Conservation (phyloP, 2,329 filamentous ascomycete species). For the Mariannaea elegans region DNA sequence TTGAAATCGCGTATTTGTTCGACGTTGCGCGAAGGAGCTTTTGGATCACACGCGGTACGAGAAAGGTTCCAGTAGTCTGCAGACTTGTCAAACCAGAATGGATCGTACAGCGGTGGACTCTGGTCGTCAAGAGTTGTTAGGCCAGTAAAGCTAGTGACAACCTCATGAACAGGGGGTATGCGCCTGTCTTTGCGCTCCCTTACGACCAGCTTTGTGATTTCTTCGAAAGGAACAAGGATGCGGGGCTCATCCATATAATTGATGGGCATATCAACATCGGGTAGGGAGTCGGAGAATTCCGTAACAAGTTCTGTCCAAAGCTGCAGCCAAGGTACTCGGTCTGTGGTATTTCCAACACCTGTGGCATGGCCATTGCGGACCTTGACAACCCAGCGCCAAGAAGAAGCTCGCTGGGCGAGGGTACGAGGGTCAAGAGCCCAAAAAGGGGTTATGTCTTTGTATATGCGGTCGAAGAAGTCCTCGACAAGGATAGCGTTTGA, state of each 20-base stretch:
- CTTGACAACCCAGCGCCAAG: conserved; percentile 56
- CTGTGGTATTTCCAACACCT: conserved; percentile 50
- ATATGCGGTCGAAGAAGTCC: conserved; percentile 71
- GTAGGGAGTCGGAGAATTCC: conserved; percentile 62
- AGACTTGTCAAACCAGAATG: conserved; percentile 56
- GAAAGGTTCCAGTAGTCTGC: conserved; percentile 68
- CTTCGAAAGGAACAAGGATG: conserved; percentile 67
- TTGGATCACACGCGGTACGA: conserved; percentile 64
- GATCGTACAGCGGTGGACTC: conserved; percentile 51
- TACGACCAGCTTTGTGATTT: conserved; percentile 60
- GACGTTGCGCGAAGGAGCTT: conserved; percentile 56
- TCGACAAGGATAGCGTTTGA: conserved; percentile 66
- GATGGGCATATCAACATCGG: conserved; percentile 73
- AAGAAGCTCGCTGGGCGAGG: conserved; percentile 49
- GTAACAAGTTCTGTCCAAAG: conserved; percentile 59
- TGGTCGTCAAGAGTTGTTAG: conserved; percentile 48
- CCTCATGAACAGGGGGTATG: conserved; percentile 53
- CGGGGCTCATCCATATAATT: conserved; percentile 72
- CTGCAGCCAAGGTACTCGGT: conserved; percentile 55
- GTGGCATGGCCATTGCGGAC: conserved; percentile 56
- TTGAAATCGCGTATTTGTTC: conserved; percentile 43
- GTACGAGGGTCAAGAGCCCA: conserved; percentile 62
- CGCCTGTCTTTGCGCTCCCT: conserved; percentile 55
- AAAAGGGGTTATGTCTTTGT: conserved; percentile 68
- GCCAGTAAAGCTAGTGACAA: conserved; percentile 55